Evolutionary conservation across 2,329 filamentous ascomycete species (phyloP).

Genomic region (Furcasterigmium furcatum): DNA sequence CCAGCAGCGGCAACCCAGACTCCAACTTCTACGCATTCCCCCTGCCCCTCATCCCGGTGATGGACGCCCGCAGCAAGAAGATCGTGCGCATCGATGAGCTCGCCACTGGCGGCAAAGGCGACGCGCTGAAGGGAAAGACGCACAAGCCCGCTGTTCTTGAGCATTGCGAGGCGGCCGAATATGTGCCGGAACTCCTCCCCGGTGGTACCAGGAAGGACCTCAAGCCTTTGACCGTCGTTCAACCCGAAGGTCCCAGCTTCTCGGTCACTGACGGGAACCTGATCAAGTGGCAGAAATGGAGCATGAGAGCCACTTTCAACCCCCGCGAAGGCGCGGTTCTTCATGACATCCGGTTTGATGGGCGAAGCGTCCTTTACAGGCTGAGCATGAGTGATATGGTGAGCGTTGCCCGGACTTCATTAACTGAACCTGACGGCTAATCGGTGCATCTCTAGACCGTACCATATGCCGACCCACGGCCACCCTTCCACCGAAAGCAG

Average conservation of each 20-base stretch:
- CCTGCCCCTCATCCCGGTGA: conserved; percentile 52
- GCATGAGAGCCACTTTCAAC: conserved; percentile 58
- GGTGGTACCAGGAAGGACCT: conserved; percentile 37
- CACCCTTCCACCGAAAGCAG: conserved; percentile 62
- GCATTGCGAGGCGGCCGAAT: conserved; percentile 24
- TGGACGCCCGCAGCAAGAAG: conserved; percentile 59
- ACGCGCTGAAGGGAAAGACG: neutral
- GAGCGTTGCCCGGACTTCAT: too few species aligned
- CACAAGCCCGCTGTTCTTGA: conserved; percentile 1
- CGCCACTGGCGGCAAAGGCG: conserved; percentile 52
- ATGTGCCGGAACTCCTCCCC: conserved; percentile 46
- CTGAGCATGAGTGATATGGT: conserved; percentile 54
- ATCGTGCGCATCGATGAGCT: conserved; percentile 68
- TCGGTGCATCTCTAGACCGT: too few species aligned
- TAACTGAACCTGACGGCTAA: too few species aligned
- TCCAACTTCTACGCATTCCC: conserved; percentile 48
- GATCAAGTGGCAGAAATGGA: conserved; percentile 36
- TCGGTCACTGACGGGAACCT: conserved; percentile 6
- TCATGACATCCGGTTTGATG: conserved; percentile 57
- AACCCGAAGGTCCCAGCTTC: conserved; percentile 62
- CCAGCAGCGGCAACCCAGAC: conserved; percentile 28
- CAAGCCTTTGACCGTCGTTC: conserved; percentile 60
- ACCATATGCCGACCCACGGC: conserved; percentile 59
- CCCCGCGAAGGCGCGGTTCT: conserved; percentile 56
- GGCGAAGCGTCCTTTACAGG: conserved; percentile 53